Evolutionary conservation across 2,329 filamentous ascomycete species (phyloP).

Genomic region (Neurospora sp.): DNA sequence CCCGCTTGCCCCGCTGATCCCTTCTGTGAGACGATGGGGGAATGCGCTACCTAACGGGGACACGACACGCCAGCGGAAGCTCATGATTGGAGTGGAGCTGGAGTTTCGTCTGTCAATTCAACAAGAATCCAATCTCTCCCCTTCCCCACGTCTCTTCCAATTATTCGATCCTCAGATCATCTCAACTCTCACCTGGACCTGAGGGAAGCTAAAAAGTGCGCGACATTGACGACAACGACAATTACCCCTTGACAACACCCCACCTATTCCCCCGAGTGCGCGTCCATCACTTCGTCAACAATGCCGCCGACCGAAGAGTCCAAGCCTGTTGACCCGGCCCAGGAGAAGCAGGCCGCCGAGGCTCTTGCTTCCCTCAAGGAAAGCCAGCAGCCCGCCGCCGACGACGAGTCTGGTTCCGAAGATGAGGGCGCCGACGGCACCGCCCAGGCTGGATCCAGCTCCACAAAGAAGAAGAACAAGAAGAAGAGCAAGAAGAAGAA

Average conservation of each 20-base stretch:
- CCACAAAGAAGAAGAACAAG: constrained; percentile 46
- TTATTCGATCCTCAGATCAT: not conserved
- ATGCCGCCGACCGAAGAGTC: constrained; percentile 43
- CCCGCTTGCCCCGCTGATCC: not conserved
- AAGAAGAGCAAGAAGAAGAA: constrained; percentile 56
- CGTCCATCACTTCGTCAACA: constrained; percentile 21
- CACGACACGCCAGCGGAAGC: not conserved
- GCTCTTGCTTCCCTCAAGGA: constrained; percentile 28
- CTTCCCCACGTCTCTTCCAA: not conserved
- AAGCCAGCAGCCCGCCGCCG: constrained; percentile 34
- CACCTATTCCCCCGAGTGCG: not conserved
- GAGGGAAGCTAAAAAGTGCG: not conserved
- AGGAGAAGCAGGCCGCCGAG: constrained; percentile 31
- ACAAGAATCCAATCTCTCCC: not conserved
- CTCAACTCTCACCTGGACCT: not conserved
- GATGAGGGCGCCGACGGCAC: constrained; percentile 28
- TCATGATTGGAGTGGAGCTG: not conserved
- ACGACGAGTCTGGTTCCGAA: constrained; percentile 35
- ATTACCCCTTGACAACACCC: not conserved
- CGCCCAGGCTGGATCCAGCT: constrained; percentile 16
- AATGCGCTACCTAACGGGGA: not conserved
- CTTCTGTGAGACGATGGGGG: not conserved
- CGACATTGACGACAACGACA: not conserved
- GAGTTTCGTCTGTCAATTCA: not conserved
- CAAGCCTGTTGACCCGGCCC: constrained; percentile 46